Evolutionary conservation across 805 yeast species (phyloP), one percentile per base, ranked within the genome.

Genomic region (Yamadazyma sp.): DNA sequence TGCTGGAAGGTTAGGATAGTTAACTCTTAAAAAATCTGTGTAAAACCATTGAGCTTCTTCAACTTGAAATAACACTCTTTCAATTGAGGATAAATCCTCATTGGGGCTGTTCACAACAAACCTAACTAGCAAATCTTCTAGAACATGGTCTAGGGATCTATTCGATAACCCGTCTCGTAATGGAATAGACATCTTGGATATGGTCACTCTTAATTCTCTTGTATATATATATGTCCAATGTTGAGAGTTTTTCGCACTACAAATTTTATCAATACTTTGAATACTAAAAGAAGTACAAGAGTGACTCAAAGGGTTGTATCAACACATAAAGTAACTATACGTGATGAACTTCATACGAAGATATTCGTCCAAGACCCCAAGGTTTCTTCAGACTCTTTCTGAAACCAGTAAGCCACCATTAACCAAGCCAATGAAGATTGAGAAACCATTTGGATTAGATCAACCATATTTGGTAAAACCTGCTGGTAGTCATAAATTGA

Each of bases 41-140:
- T 89, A 93, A 55, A 85, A 93, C 98, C 98, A 93, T 48, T 88
- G 96, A 2, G 98, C 98, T 59, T 93, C 98, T 66, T 93, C 99
- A 27, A 93, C 81, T 56, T 89, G 95, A 64, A 93, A 93, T 52
- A 88, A 76, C 17, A 89, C 83, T 53, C 98, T 72, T 42, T 64
- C 91, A 19, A 80, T 73, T 11, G 89, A 75, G 22, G 93, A 78
- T 34, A 91, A 64, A 57, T 93, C 98, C 52, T 91, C 97, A 4
- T 78, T 76, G 7, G 98, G 98, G 34, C 89, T 85, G 66, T 93
- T 93, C 39, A 89, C 76, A 31, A 94, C 80, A 53, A 93, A 93
- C 43, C 98, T 70, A 33, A 86, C 98, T 12, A 87, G 70, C 23
- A 93, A 67, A 55, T 93, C 98, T 55, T 86, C 96, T 23, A 87